Evolutionary conservation across 108 stramenopile genomes (phyloP).

Genomic region (Epithemia pelagica): DNA sequence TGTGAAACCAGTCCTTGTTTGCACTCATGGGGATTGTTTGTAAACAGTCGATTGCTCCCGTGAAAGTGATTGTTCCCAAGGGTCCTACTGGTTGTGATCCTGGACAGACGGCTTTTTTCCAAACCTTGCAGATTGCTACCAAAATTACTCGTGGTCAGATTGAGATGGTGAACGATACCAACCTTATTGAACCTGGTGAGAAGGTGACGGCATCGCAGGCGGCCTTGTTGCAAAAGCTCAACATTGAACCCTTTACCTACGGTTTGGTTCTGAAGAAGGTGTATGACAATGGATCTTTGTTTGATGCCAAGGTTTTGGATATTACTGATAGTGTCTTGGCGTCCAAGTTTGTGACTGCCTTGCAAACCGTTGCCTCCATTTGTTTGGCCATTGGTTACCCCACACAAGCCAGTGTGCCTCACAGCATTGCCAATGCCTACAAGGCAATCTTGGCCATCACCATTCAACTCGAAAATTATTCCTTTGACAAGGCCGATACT

Average conservation of each 20-base stretch:
- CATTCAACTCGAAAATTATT: constrained; percentile 81
- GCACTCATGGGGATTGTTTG: no score
- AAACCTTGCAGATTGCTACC: constrained; percentile 98
- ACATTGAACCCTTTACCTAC: constrained; percentile 98
- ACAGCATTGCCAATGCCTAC: constrained; percentile 98
- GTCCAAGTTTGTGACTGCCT: constrained; percentile 84
- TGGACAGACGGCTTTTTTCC: constrained; percentile 99
- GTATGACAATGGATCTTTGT: constrained; percentile 95
- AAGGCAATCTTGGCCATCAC: constrained; percentile 89
- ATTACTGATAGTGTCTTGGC: constrained; percentile 91
- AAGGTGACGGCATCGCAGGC: constrained; percentile 90
- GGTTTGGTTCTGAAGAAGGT: constrained; percentile 85
- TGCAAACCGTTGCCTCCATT: constrained; percentile 73
- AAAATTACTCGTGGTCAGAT: constrained; percentile 96
- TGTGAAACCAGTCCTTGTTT: no score
- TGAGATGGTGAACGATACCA: constrained; percentile 95
- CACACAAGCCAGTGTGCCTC: constrained; percentile 92
- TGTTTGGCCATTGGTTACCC: constrained; percentile 89
- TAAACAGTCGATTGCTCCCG: constrained; percentile 68
- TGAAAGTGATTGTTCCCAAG: constrained; percentile 91
- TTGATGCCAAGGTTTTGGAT: constrained; percentile 94
- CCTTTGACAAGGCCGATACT: constrained; percentile 85
- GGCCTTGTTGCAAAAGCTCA: constrained; percentile 92
- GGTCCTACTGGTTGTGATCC: constrained; percentile 99
- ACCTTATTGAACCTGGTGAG: constrained; percentile 89